phyloP scores from a whole-genome alignment of 2,329 filamentous ascomycete species.

The Exutisphaerella laricina region DNA sequence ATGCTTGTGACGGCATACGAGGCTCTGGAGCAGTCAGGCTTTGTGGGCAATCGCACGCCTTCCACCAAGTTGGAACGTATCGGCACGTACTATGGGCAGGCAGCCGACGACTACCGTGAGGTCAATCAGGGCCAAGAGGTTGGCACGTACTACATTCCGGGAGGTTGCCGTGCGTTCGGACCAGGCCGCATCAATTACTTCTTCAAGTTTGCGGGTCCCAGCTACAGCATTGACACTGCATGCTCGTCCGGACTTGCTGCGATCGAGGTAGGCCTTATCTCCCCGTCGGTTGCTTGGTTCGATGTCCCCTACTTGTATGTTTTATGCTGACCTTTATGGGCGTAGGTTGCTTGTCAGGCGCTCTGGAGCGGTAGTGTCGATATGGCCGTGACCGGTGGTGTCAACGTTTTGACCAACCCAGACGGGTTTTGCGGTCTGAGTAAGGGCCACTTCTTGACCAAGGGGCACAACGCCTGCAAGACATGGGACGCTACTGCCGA shows the following conservation, averaged over 20 bases:
- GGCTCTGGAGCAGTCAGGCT: constrained; percentile 17
- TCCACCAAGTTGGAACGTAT: constrained; percentile 28
- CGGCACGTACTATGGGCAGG: constrained; percentile 33
- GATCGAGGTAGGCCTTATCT: constrained; percentile 13
- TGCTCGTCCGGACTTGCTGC: constrained; percentile 28
- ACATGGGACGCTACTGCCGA: constrained; percentile 28
- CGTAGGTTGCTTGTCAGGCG: constrained; percentile 21
- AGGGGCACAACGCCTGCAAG: constrained; percentile 21
- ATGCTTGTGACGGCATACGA: constrained; percentile 17
- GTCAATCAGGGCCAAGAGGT: constrained; percentile 26
- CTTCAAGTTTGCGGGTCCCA: constrained; percentile 26
- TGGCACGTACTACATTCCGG: constrained; percentile 24
- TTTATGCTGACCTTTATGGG: too few species aligned
- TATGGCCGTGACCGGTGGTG: constrained; percentile 28
- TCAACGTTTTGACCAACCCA: constrained; percentile 28
- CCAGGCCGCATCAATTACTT: constrained; percentile 25
- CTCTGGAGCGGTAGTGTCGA: constrained; percentile 29
- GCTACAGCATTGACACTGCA: constrained; percentile 28
- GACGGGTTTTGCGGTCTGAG: constrained; percentile 24
- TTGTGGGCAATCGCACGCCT: constrained; percentile 25
- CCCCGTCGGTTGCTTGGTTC: too few species aligned
- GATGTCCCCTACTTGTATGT: too few species aligned
- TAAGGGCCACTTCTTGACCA: constrained; percentile 26
- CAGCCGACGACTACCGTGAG: constrained; percentile 33
- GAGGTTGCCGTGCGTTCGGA: constrained; percentile 25